phyloP scores from a whole-genome alignment of 352 stramenopile genomes.

The Pythium brachiatum region DNA sequence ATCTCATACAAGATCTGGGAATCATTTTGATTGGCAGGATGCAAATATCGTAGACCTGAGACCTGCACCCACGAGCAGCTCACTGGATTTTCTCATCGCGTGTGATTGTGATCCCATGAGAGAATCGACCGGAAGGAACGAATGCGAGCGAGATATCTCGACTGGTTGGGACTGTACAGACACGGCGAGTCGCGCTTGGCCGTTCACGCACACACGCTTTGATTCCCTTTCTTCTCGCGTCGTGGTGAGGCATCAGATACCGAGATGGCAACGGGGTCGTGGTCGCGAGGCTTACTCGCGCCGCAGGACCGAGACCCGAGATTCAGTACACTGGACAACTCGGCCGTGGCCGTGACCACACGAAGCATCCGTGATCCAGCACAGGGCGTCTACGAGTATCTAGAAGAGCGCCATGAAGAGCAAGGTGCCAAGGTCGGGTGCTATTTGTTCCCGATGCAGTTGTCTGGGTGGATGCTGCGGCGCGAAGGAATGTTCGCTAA shows the following conservation, averaged over 20 bases:
- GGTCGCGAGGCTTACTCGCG: not conserved
- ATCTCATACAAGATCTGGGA: not conserved
- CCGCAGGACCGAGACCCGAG: not conserved
- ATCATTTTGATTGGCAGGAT: not conserved
- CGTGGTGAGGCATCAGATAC: not conserved
- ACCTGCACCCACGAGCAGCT: not conserved
- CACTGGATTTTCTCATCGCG: slow-evolving; percentile 2
- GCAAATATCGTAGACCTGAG: not conserved
- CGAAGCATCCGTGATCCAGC: slow-evolving; percentile 48
- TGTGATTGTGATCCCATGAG: not conserved
- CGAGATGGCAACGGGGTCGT: not conserved
- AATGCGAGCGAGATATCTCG: not conserved
- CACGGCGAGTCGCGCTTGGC: not conserved
- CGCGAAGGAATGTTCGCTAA: slow-evolving; percentile 41
- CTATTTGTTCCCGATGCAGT: slow-evolving; percentile 29
- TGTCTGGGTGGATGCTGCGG: slow-evolving; percentile 59
- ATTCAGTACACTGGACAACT: not conserved
- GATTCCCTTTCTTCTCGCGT: not conserved
- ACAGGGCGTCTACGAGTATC: slow-evolving; percentile 60
- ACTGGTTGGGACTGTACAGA: not conserved
- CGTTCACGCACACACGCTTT: not conserved
- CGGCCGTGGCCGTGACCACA: slow-evolving; percentile 27
- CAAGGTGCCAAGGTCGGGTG: slow-evolving; percentile 18
- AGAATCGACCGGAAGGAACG: not conserved
- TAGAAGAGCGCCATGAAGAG: slow-evolving; percentile 46